Evolutionary conservation across 129 eudicot species (phyloP).

Genomic region (Saposhnikovia divaricata): DNA sequence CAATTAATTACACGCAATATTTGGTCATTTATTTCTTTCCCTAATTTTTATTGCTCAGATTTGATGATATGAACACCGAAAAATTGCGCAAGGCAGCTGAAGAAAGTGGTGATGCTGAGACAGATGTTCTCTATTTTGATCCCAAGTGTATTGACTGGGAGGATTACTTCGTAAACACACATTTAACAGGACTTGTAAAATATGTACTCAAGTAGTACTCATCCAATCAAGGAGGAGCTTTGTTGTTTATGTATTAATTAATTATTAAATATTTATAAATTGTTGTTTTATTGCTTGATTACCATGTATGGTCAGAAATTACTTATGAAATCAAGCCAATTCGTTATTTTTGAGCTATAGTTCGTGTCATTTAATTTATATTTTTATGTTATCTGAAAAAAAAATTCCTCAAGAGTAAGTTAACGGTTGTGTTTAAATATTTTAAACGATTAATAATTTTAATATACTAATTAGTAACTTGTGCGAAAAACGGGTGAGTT

Average conservation of each 20-base stretch:
- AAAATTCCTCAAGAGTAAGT: too few relatives aligned
- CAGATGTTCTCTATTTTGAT: constrained; percentile 55
- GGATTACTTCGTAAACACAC: constrained; percentile 56
- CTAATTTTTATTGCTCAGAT: constrained; percentile 26
- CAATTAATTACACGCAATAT: not conserved
- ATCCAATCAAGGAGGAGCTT: not conserved
- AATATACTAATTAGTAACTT: too few relatives aligned
- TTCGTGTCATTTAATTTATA: too few relatives aligned
- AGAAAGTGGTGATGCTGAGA: constrained; percentile 40
- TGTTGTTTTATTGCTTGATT: not conserved
- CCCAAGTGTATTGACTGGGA: constrained; percentile 73
- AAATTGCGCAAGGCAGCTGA: constrained; percentile 48
- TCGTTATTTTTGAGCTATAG: not conserved
- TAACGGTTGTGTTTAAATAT: too few relatives aligned
- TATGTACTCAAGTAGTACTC: constrained; percentile 47
- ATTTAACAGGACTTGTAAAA: constrained; percentile 69
- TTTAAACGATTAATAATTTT: too few relatives aligned
- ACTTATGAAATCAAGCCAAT: too few relatives aligned
- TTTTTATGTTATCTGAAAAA: too few relatives aligned
- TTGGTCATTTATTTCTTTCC: not conserved
- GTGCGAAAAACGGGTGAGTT: too few relatives aligned
- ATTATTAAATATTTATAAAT: too few relatives aligned
- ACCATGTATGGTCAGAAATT: not conserved
- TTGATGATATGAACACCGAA: constrained; percentile 73
- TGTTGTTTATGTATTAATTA: not conserved